phyloP scores from a whole-genome alignment of 441 rosid species.

The Gossypium trilobum region DNA sequence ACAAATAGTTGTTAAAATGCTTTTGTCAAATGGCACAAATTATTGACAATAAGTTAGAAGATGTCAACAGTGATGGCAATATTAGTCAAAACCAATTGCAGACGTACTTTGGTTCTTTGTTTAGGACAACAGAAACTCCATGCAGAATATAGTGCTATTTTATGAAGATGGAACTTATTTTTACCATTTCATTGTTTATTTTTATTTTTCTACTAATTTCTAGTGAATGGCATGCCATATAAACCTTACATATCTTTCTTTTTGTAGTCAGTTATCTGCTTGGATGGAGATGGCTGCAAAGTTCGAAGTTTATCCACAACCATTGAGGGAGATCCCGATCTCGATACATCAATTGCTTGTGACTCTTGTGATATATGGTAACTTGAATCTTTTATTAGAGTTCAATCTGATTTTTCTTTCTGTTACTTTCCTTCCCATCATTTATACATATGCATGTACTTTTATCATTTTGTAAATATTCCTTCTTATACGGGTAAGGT shows the following conservation, averaged over 20 bases:
- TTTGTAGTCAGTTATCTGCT: slow-evolving; percentile 96
- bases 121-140: not conserved
- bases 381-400: slow-evolving; percentile 5
- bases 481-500: not conserved
- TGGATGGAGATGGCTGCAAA: slow-evolving; percentile 93
- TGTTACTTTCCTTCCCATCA: not conserved
- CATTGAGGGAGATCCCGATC: slow-evolving; percentile 53
- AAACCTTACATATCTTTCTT: slow-evolving; percentile 29
- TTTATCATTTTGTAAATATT: not conserved
- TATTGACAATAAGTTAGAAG: not conserved
- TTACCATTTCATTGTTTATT: slow-evolving; percentile 7
- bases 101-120: not conserved
- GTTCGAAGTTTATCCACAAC: slow-evolving; percentile 46
- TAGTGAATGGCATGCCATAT: slow-evolving; percentile 13
- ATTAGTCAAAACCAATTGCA: not conserved
- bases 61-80: not conserved
- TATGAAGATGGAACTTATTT: slow-evolving; percentile 7
- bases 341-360: slow-evolving; percentile 96
- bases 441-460: not conserved
- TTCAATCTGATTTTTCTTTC: not conserved
- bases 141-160: not conserved
- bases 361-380: slow-evolving; percentile 97
- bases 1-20: not conserved
- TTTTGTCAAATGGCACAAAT: slow-evolving; percentile 1
- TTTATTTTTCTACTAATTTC: not conserved